A percentile compares a stretch with the other conserved stretches of the same genome.
These are phyloP conservation scores for Effrenium voratum DNA, from an alignment of 73 alveolate species.

Conservation along the genomic window DNA sequence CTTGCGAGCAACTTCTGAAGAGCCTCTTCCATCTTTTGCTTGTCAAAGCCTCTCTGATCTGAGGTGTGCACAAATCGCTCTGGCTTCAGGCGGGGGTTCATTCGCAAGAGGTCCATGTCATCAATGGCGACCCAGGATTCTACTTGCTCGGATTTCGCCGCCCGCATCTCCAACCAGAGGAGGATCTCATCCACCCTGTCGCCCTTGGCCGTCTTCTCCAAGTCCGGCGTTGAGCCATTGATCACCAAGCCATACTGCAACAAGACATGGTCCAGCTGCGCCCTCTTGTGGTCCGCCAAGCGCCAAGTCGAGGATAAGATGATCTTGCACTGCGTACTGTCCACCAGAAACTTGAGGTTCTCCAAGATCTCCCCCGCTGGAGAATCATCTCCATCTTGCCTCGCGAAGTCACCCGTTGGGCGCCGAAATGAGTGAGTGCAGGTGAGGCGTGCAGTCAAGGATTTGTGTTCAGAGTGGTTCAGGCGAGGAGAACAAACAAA, in stretches of 20 bases:
- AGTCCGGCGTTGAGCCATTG: constrained; percentile 75
- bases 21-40: constrained; percentile 63
- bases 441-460: too few species aligned
- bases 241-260: constrained; percentile 44
- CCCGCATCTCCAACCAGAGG: constrained; percentile 81
- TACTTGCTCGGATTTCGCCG: constrained; percentile 49
- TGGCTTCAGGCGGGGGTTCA: constrained; percentile 62
- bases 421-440: too few species aligned
- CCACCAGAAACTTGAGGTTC: constrained; percentile 65
- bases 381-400: constrained; percentile 9
- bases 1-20: constrained; percentile 36
- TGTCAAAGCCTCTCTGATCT: constrained; percentile 31
- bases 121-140: constrained; percentile 64
- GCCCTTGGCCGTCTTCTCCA: constrained; percentile 64
- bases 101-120: constrained; percentile 76
- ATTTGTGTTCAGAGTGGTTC: too few species aligned
- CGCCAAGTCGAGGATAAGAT: constrained; percentile 75
- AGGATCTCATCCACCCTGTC: constrained; percentile 74
- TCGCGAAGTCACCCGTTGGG: too few species aligned
- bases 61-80: constrained; percentile 55
- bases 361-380: constrained; percentile 46
- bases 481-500: too few species aligned
- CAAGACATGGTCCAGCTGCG: constrained; percentile 55
- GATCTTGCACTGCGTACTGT: constrained; percentile 84
- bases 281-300: constrained; percentile 47